Conservation (phyloP, 106 monocot species). For the Gastrodia elata region DNA sequence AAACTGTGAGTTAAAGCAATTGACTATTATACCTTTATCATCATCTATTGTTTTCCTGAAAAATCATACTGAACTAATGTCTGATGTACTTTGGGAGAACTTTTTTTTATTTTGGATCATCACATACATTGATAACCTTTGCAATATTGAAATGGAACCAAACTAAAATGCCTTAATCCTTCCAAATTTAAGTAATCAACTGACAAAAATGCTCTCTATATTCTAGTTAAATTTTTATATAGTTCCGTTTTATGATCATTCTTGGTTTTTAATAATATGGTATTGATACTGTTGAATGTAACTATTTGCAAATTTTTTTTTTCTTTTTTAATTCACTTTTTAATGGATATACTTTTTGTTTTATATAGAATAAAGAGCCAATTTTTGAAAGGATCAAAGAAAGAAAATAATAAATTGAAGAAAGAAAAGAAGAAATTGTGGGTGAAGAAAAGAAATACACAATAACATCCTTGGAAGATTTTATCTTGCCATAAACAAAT, state of each 20-base stretch:
- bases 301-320: neutral
- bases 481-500: too few relatives aligned
- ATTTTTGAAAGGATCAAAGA: too few relatives aligned
- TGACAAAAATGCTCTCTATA: neutral
- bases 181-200: neutral
- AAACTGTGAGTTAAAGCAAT: slow-evolving; percentile 4
- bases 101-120: neutral
- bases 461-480: too few relatives aligned
- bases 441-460: too few relatives aligned
- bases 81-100: neutral
- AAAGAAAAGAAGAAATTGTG: too few relatives aligned
- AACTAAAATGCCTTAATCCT: neutral
- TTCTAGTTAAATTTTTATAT: neutral
- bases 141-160: neutral
- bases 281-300: neutral
- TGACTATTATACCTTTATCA: neutral
- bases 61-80: neutral
- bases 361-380: too few relatives aligned
- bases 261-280: neutral
- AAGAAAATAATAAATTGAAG: too few relatives aligned
- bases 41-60: neutral
- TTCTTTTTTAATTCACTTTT: neutral
- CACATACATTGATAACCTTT: neutral
- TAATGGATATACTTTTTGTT: neutral
- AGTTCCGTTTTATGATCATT: neutral